Evolutionary conservation across 768 basidiomycete genomes (phyloP).

Genomic region (Russula abietina): DNA sequence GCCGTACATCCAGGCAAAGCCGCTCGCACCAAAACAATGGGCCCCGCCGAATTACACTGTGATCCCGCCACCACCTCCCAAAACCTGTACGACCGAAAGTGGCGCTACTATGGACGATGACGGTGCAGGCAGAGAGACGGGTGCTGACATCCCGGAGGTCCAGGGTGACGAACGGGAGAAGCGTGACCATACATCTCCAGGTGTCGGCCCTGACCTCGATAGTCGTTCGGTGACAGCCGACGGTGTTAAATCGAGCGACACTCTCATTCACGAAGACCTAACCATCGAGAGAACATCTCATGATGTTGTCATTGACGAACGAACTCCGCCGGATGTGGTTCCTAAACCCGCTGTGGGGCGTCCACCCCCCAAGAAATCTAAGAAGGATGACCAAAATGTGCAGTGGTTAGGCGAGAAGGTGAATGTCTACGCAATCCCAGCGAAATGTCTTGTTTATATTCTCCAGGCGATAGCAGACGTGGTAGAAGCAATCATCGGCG

Average conservation of each 20-base stretch:
- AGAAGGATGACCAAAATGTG: conserved; percentile 36
- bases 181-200: neutral
- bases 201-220: neutral
- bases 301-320: neutral
- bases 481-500: conserved; percentile 78
- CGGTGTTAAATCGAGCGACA: neutral
- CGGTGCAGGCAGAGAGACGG: neutral
- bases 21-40: conserved; percentile 65
- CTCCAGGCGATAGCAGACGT: conserved; percentile 75
- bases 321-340: neutral
- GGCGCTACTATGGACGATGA: neutral
- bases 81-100: neutral
- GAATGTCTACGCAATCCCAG: conserved; percentile 11
- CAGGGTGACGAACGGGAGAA: neutral
- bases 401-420: conserved; percentile 80
- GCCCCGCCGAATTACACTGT: conserved; percentile 43
- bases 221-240: neutral
- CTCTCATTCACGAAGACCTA: neutral
- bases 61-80: conserved; percentile 24
- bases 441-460: neutral
- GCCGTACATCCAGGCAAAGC: conserved; percentile 65
- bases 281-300: neutral
- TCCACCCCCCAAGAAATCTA: conserved; percentile 8
- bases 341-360: conserved; percentile 1
- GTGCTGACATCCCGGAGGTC: neutral